Conservation (phyloP, 345 rosid species). For the Cardiospermum halicacabum region DNA sequence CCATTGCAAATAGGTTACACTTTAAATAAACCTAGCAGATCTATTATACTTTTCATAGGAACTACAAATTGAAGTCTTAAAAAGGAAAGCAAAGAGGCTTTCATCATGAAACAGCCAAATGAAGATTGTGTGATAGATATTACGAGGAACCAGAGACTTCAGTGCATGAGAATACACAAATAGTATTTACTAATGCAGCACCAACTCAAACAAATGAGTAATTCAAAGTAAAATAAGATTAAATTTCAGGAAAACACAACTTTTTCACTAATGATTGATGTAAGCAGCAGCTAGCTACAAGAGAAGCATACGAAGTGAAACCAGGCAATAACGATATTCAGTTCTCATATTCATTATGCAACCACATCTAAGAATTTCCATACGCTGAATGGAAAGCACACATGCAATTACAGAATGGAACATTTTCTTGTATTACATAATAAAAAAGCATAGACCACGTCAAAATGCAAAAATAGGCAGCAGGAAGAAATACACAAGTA, state of each 20-base stretch:
- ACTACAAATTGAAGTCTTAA: neutral
- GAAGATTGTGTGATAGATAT: too few species aligned
- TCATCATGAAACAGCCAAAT: neutral
- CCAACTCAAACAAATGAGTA: neutral
- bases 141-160: too few species aligned
- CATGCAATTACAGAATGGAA: neutral
- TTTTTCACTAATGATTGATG: neutral
- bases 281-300: neutral
- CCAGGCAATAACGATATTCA: neutral
- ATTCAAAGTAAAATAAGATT: too few species aligned
- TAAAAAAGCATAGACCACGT: neutral
- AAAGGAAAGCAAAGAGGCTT: neutral
- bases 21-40: neutral
- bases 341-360: neutral
- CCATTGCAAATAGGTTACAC: neutral
- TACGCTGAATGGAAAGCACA: neutral
- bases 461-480: neutral
- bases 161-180: neutral
- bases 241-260: neutral
- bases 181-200: neutral
- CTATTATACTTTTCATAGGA: neutral
- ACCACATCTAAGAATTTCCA: neutral
- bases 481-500: neutral
- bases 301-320: neutral
- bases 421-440: neutral